Base-by-base conservation (phyloP, 306 rosid genomes). In the Quercus cerris region DNA sequence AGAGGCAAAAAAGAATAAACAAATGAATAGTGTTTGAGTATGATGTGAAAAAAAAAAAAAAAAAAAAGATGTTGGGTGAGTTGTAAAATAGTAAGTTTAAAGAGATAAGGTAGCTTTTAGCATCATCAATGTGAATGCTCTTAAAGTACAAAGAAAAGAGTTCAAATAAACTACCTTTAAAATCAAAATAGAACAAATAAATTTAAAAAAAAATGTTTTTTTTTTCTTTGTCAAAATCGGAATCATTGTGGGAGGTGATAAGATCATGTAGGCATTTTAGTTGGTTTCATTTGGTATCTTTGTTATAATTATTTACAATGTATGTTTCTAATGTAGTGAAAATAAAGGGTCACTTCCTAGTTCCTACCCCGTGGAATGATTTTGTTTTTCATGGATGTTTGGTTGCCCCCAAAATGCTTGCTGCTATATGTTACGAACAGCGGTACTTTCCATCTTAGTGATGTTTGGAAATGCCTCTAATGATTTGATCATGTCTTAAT, bases 371-470 rank as follows among this genome's bases (percentile, higher is more conserved):
- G 38, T 63, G 17, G 20, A 55, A 41, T 6, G 31, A 59, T 46
- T 79, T 44, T 55, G 10, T 13, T 46, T 73, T 79, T 44, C 27
- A 10, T 28, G 68, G 73, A 77, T 59, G 17, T 72, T 77, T 77
- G 27, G 14, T 66, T 19, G 41, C 0, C 41, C 41, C 41, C 41
- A 5, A 35, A 35, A 35, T 35, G 61, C 18, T 52, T 78, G 56
- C 56, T 74, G 68, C 61, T 56, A 8, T 56, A 64, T 85, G 38
- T 31, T 4, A 31, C 15, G 1, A 33, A 8, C 9, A 46, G 71
- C 25, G 18, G 49, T 20, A 17, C 41, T 70, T 46, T 5, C 56
- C 54, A 33, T 70, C 11, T 38, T 64, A 62, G 56, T 64, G 57
- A 70, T 55, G 35, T 33, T 67, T 18, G 20, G 71, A 67, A 67